Evolutionary conservation across 2,329 filamentous ascomycete species (phyloP).

Genomic region (Cladorrhinum sp.): DNA sequence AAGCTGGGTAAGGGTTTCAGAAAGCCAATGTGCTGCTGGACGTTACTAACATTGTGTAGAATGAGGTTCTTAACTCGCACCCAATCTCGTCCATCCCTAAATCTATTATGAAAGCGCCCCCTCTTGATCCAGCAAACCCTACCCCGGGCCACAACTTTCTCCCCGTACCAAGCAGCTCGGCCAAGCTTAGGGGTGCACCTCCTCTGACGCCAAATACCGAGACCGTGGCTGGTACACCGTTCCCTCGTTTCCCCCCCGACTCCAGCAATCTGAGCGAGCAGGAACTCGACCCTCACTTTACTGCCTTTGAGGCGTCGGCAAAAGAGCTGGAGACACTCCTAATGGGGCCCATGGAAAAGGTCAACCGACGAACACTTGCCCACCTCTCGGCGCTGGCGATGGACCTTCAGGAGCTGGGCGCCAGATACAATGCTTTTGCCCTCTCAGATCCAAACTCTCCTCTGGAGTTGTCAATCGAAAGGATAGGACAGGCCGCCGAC

Average conservation of each 20-base stretch:
- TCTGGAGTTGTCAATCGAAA: conserved; percentile 88
- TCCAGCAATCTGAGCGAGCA: conserved; percentile 75
- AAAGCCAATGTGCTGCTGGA: background rate
- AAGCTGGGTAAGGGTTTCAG: conserved; percentile 75
- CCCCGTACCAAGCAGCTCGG: conserved; percentile 78
- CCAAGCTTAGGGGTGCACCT: conserved; percentile 69
- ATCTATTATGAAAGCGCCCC: conserved; percentile 91
- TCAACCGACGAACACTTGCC: conserved; percentile 83
- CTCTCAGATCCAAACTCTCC: conserved; percentile 87
- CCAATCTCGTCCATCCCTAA: conserved; percentile 91
- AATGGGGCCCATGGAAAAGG: conserved; percentile 92
- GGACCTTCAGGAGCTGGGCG: conserved; percentile 88
- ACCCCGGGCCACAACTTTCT: conserved; percentile 82
- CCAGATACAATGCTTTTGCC: conserved; percentile 95
- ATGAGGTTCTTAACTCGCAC: conserved; percentile 89
- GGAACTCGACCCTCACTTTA: conserved; percentile 93
- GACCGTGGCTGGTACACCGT: conserved; percentile 47
- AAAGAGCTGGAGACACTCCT: conserved; percentile 86
- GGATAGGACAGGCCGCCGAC: conserved; percentile 90
- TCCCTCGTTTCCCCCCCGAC: conserved; percentile 79
- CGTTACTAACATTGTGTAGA: conserved; percentile 51
- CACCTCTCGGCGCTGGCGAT: conserved; percentile 81
- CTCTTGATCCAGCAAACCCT: conserved; percentile 89
- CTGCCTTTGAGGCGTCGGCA: conserved; percentile 86
- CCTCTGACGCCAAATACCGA: conserved; percentile 35